These are phyloP conservation scores for Hippophae gyantsensis DNA, from an alignment of 306 rosid species.

Conservation along the genomic window DNA sequence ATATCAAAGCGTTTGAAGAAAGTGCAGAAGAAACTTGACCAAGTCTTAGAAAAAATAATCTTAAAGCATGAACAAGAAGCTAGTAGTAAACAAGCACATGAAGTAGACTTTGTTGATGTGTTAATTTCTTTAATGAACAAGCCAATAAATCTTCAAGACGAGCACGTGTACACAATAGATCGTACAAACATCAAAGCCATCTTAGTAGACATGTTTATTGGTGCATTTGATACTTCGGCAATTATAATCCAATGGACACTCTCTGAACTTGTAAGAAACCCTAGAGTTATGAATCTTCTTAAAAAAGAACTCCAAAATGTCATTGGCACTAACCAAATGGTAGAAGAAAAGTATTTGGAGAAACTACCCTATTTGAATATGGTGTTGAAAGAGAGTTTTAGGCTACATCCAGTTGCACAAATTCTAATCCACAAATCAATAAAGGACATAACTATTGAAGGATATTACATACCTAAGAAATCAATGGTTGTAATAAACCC, in stretches of 20 bases:
- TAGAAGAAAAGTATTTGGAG: constrained; percentile 28
- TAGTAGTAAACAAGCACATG: background rate
- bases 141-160: background rate
- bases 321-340: constrained; percentile 24
- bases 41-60: constrained; percentile 18
- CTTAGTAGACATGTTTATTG: constrained; percentile 19
- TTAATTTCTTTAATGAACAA: constrained; percentile 17
- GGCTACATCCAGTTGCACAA: constrained; percentile 29
- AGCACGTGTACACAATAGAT: constrained; percentile 4
- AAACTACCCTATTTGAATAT: constrained; percentile 22
- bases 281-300: constrained; percentile 27
- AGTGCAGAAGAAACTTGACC: constrained; percentile 2
- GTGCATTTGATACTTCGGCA: constrained; percentile 9
- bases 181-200: constrained; percentile 33
- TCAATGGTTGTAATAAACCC: constrained; percentile 12
- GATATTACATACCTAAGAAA: constrained; percentile 14
- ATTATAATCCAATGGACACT: constrained; percentile 24
- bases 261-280: constrained; percentile 34
- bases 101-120: constrained; percentile 19
- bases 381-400: constrained; percentile 33
- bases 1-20: constrained; percentile 3
- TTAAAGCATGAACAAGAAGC: constrained; percentile 18
- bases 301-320: constrained; percentile 29
- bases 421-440: constrained; percentile 9
- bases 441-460: constrained; percentile 7